Evolutionary conservation across 2,329 filamentous ascomycete genomes (phyloP), one percentile per base, ranked within the genome.

Genomic region (Huntiella decipiens): DNA sequence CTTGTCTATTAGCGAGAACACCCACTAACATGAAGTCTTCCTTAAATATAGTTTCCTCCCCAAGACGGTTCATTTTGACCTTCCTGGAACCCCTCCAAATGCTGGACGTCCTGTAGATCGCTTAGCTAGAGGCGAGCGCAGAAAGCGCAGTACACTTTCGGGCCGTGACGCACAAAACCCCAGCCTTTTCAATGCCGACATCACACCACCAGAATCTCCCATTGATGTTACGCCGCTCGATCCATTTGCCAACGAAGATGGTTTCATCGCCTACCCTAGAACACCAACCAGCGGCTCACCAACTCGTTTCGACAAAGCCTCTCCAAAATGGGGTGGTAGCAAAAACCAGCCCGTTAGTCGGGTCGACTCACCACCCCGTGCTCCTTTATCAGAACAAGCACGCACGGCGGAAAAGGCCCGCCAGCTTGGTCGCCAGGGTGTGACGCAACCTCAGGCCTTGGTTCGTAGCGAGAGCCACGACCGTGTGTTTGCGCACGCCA

Each of bases 1-100:
- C 7, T 28, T 28, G 7, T 10, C 22, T 10, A 7, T 8, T 7
- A 10, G 8, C 22, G 8, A 28, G 22, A 28, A 28, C 8, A 4
- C 22, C 22, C 6, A 28, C 42, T 43, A 51, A 48, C 41, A 19
- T 28, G 5, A 33, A 22, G 13, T 22, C 17, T 11, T 22, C 17
- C 33, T 33, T 4, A 12, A 22, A 8, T 28, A 28, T 58, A 94
- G 87, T 48, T 94, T 94, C 59, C 73, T 95, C 33, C 88, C 88
- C 32, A 87, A 93, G 60, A 96, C 88, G 36, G 70, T 94, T 56
- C 79, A 93, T 61, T 96, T 96, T 61, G 78, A 79, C 54, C 68
- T 82, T 47, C 73, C 74, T 8, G 68, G 69, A 35, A 68, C 67
- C 31, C 65, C 66, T 44, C 63, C 61, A 48, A 63, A 57, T 50